Evolutionary conservation across 2,329 filamentous ascomycete genomes (phyloP).

Genomic region (Colletotrichum sp.): DNA sequence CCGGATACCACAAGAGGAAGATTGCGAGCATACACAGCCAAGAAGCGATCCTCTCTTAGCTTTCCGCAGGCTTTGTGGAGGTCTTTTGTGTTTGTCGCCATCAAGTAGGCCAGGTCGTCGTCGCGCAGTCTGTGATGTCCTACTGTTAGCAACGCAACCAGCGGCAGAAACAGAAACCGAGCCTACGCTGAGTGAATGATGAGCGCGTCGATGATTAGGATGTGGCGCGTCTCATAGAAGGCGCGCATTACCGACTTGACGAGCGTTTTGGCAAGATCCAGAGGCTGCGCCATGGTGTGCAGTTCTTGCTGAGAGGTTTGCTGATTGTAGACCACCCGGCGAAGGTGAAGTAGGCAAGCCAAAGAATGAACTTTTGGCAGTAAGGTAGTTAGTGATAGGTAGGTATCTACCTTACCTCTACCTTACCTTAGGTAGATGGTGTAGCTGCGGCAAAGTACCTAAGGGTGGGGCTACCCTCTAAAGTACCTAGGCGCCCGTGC

Average conservation of each 20-base stretch:
- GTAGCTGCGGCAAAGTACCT: background rate
- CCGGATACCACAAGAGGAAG: background rate
- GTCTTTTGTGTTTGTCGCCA: constrained; percentile 90
- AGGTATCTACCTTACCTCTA: background rate
- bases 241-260: constrained; percentile 85
- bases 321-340: background rate
- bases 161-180: background rate
- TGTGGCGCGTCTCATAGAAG: constrained; percentile 85
- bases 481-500: background rate
- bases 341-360: background rate
- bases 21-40: constrained; percentile 69
- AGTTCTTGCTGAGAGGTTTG: background rate
- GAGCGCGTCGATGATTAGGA: constrained; percentile 85
- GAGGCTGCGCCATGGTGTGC: constrained; percentile 24
- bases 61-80: constrained; percentile 88
- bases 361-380: background rate
- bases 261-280: constrained; percentile 72
- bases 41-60: constrained; percentile 83
- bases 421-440: background rate
- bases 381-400: background rate
- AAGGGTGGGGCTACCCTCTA: background rate
- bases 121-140: constrained; percentile 72
- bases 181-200: constrained; percentile 81
- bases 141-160: constrained; percentile 56
- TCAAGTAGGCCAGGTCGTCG: constrained; percentile 84